Conservation (phyloP, 192 early-diverging fungal genomes). For the Chytriomyces confervae region DNA sequence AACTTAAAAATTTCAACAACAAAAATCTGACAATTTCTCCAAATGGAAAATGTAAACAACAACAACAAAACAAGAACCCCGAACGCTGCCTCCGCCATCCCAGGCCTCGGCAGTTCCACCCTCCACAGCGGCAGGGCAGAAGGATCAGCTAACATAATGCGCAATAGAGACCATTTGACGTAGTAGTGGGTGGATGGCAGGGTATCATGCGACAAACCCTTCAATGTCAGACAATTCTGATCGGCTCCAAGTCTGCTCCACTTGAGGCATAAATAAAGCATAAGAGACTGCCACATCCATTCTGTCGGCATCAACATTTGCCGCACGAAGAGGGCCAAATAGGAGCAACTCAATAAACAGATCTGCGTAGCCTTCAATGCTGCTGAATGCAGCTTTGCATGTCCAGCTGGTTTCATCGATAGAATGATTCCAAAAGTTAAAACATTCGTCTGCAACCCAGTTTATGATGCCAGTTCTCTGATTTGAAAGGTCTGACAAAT, state of each 20-base stretch:
- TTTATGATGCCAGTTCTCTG: neutral
- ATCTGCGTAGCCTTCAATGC: constrained; percentile 22
- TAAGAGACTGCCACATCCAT: constrained; percentile 52
- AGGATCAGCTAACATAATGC: constrained; percentile 16
- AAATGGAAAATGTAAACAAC: too few relatives aligned
- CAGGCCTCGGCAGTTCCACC: too few relatives aligned
- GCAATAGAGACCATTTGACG: constrained; percentile 51
- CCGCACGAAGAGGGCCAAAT: constrained; percentile 58
- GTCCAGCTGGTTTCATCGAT: neutral
- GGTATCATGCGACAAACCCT: constrained; percentile 32
- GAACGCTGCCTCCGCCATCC: too few relatives aligned
- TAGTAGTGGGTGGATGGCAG: constrained; percentile 51
- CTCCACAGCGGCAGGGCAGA: too few relatives aligned
- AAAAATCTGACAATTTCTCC: too few relatives aligned
- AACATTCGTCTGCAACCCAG: neutral
- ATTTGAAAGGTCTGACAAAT: neutral
- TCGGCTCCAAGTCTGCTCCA: neutral
- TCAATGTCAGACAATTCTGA: constrained; percentile 6
- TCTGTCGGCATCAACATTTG: constrained; percentile 52
- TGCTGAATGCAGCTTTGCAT: neutral
- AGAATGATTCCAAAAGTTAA: constrained; percentile 15
- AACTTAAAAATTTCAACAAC: too few relatives aligned
- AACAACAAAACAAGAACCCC: too few relatives aligned
- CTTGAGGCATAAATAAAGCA: constrained; percentile 34
- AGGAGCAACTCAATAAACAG: constrained; percentile 44